Evolutionary conservation across 1,139 yeast genomes (phyloP).

Genomic region (Geotrichum restrictum): DNA sequence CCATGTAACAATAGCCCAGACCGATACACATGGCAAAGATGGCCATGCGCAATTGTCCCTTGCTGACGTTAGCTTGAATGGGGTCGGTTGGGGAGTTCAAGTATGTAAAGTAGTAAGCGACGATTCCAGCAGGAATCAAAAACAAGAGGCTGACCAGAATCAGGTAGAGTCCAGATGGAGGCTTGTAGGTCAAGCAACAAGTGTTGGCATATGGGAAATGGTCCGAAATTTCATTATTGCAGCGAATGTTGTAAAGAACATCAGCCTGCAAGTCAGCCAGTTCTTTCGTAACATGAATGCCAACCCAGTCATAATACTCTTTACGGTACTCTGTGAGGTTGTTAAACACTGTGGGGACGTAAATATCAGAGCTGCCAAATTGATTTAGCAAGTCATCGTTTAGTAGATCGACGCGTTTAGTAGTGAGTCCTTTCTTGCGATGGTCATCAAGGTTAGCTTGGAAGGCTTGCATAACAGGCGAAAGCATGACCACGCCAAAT

Average conservation of each 20-base stretch:
- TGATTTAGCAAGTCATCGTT: conserved; percentile 21
- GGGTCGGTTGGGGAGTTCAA: conserved; percentile 3
- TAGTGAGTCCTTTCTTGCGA: conserved; percentile 20
- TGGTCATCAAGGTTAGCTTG: conserved; percentile 21
- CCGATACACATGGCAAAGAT: conserved; percentile 22
- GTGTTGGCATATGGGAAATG: conserved; percentile 28
- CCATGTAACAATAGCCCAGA: conserved; percentile 25
- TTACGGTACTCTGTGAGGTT: conserved; percentile 20
- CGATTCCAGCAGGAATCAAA: conserved; percentile 11
- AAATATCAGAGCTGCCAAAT: conserved; percentile 17
- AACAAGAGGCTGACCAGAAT: conserved; percentile 4
- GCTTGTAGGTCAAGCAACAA: conserved; percentile 27
- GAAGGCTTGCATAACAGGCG: conserved; percentile 23
- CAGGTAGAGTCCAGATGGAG: conserved; percentile 22
- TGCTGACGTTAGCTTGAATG: conserved; percentile 2
- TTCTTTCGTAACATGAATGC: conserved; percentile 22
- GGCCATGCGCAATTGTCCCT: conserved; percentile 22
- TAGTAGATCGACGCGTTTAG: conserved; percentile 17
- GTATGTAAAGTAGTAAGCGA: conserved; percentile 5
- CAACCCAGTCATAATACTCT: conserved; percentile 23
- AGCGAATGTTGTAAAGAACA: conserved; percentile 26
- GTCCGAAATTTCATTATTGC: conserved; percentile 26
- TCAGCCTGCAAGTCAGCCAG: conserved; percentile 26
- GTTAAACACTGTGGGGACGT: conserved; percentile 26
- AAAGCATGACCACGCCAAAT: conserved; percentile 18